Evolutionary conservation across 225 moss, liverwort and hornwort genomes (phyloP).

Genomic region (Climacium dendroides): DNA sequence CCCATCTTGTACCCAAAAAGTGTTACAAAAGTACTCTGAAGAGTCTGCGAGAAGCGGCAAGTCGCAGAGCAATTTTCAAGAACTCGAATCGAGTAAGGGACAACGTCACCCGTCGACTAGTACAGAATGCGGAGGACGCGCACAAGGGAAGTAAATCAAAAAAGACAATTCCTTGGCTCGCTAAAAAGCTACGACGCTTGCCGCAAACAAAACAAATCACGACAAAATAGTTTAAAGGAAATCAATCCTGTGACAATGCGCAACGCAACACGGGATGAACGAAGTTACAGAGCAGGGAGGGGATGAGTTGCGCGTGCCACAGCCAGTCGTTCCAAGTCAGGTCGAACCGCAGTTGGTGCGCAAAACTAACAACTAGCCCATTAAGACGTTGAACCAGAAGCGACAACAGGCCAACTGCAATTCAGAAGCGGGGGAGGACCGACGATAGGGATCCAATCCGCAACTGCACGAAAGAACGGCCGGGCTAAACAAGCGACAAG

Average conservation of each 20-base stretch:
- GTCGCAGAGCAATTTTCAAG: not conserved
- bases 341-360: not conserved
- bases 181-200: not conserved
- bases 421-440: not conserved
- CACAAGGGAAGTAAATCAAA: not conserved
- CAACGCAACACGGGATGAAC: not conserved
- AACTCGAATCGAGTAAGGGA: not conserved
- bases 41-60: not conserved
- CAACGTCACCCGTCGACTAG: not conserved
- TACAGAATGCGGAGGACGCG: not conserved
- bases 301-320: not conserved
- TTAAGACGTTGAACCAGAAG: not conserved
- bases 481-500: not conserved
- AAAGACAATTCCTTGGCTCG: not conserved
- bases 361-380: not conserved
- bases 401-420: not conserved
- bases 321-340: not conserved
- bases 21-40: not conserved
- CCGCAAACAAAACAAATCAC: not conserved
- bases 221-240: not conserved
- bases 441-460: not conserved
- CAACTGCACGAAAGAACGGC: too few species aligned
- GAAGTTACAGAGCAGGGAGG: too few species aligned
- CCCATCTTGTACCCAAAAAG: slow-evolving; percentile 22
- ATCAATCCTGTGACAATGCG: not conserved